Base-by-base conservation (phyloP, 2,329 filamentous ascomycete genomes). In the Phialophora verrucosa region DNA sequence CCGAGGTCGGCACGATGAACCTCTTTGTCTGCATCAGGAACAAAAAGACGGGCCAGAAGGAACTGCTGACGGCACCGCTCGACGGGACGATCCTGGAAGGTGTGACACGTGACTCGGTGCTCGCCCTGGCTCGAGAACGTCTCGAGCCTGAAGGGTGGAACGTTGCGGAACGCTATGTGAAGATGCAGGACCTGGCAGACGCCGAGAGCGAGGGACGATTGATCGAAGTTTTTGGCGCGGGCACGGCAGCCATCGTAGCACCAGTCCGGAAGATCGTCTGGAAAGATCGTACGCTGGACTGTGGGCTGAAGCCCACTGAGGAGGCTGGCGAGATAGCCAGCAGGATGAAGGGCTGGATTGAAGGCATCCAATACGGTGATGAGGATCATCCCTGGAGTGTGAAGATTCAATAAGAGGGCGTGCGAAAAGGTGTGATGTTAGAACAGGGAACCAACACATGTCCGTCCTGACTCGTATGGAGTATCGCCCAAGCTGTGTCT, bases 1-100 rank as follows among this genome's bases (percentile, higher is more conserved):
- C 95, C 55, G 95, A 99, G 81, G 95, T 97, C 64, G 95, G 95
- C 75, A 98, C 95, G 65, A 99, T 99, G 95, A 99, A 99, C 82
- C 88, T 99, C 78, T 99, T 98, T 75, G 90, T 90, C 35, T 93
- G 91, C 50, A 81, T 98, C 73, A 88, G 88, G 81, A 88, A 96
- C 83, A 91, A 91, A 84, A 85, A 91, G 78, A 95, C 92, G 12
- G 95, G 94, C 7, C 87, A 93, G 81, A 94, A 93, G 76, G 93
- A 97, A 83, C 87, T 99, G 61, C 79, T 97, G 74, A 99, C 95
- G n/a, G 92, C 94, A 44, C 95, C 95, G 27, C 85, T 99, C 14
- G 95, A 99, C 78, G 95, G 95, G 59, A 99, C 94, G 32, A 99
- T 99, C 72, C 86, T 99, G 54, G 92, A 96, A 80, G 95, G 95